These are phyloP conservation scores for Epichloe brachyelytri DNA, from an alignment of 2,329 filamentous ascomycete genomes.

Conservation along the genomic window DNA sequence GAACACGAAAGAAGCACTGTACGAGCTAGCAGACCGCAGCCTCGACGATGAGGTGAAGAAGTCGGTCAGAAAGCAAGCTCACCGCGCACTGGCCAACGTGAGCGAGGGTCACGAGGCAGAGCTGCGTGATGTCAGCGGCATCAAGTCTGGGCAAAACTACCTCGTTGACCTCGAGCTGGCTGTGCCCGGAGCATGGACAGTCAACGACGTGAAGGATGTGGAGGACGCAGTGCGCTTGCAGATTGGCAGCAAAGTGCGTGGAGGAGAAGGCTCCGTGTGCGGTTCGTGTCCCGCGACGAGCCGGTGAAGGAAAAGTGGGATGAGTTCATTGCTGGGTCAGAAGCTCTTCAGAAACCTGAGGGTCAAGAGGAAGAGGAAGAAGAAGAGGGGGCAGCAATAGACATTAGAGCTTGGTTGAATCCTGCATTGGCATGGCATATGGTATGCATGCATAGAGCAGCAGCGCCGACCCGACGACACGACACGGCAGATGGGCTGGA, in stretches of 20 bases:
- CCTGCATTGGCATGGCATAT: background rate
- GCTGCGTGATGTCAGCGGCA: slow-evolving; percentile 67
- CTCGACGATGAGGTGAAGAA: slow-evolving; percentile 74
- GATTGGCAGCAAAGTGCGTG: slow-evolving; percentile 66
- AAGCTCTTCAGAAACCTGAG: slow-evolving; percentile 42
- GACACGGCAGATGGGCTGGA: background rate
- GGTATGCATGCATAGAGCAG: background rate
- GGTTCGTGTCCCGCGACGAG: slow-evolving; percentile 63
- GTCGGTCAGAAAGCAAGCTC: slow-evolving; percentile 54
- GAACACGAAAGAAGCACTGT: slow-evolving; percentile 70
- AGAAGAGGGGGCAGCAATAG: slow-evolving; percentile 27
- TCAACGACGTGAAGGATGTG: slow-evolving; percentile 55
- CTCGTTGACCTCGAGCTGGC: slow-evolving; percentile 80
- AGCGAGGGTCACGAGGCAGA: slow-evolving; percentile 47
- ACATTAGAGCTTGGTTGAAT: slow-evolving; percentile 9
- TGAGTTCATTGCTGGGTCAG: slow-evolving; percentile 57
- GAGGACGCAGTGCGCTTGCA: slow-evolving; percentile 62
- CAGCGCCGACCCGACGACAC: background rate
- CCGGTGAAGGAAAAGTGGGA: slow-evolving; percentile 49
- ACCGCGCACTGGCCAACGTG: slow-evolving; percentile 43
- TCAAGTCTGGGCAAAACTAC: slow-evolving; percentile 96
- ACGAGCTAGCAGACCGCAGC: slow-evolving; percentile 82
- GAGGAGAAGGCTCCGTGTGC: slow-evolving; percentile 68
- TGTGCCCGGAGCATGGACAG: slow-evolving; percentile 63
- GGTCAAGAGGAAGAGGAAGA: slow-evolving; percentile 43